Percentiles rank a stretch among this genome's conserved stretches.
Conservation (phyloP, 225 moss, liverwort and hornwort genomes). For the Takakia lepidozioides region DNA sequence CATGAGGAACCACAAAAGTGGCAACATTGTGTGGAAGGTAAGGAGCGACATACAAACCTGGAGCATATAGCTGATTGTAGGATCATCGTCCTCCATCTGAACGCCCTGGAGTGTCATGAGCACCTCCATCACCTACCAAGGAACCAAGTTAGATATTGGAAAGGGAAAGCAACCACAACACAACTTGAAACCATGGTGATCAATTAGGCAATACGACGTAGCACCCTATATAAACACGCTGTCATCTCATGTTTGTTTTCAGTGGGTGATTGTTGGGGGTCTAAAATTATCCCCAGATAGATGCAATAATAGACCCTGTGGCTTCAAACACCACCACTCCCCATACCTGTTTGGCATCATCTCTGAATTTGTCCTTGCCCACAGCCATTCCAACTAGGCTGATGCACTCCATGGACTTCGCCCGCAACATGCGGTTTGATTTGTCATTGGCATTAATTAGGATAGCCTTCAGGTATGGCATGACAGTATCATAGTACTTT, state of each 20-base stretch:
- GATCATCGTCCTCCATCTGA: slow-evolving; percentile 99
- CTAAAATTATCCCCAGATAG: too few relatives aligned
- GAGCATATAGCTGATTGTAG: slow-evolving; percentile 99
- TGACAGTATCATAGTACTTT: slow-evolving; percentile 93
- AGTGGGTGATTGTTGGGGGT: too few relatives aligned
- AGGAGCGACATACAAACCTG: slow-evolving; percentile 48
- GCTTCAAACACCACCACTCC: not conserved
- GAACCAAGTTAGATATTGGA: not conserved
- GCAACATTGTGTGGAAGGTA: not conserved
- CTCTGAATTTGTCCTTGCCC: slow-evolving; percentile 95
- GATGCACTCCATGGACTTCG: slow-evolving; percentile 99
- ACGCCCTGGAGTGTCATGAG: slow-evolving; percentile 88
- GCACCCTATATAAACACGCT: too few relatives aligned
- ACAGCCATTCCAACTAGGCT: slow-evolving; percentile 99
- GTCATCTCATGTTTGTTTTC: too few relatives aligned
- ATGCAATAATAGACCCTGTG: too few relatives aligned
- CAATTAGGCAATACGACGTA: too few relatives aligned
- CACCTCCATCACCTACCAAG: slow-evolving; percentile 90
- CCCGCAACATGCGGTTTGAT: slow-evolving; percentile 90
- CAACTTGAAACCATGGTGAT: too few relatives aligned
- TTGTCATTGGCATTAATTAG: slow-evolving; percentile 90
- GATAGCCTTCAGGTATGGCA: slow-evolving; percentile 92
- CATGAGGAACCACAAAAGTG: too few relatives aligned
- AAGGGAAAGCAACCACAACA: not conserved
- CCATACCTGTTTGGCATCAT: slow-evolving; percentile 93